Evolutionary conservation across 768 basidiomycete species (phyloP), one percentile per base, ranked within the genome.

Genomic region (Mrakia frigida): DNA sequence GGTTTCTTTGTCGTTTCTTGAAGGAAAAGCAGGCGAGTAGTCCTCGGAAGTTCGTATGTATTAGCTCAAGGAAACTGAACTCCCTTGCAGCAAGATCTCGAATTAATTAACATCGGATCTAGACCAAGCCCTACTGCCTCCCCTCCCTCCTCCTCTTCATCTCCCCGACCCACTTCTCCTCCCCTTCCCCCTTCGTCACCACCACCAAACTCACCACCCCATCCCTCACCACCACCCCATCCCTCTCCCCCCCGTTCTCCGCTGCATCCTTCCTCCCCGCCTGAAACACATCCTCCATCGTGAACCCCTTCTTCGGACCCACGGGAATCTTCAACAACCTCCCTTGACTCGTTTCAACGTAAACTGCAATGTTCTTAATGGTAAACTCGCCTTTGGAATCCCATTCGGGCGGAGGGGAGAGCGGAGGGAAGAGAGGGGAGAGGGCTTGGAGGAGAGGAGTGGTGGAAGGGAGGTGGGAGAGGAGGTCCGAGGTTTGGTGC

Each of bases 401-500:
- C 94, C 94, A 97, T 2, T 25, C 25, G 3, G 65, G 65, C 4
- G 35, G 65, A 11, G 72, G 50, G 1, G 77, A 73, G n/a, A 67
- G 43, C 13, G 90, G 89, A 0, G 93, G 92, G 84, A 97, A 95
- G 90, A 99, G 95, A 23, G 86, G 84, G 28, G 86, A 85, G 5
- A 98, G 86, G 79, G 94, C 92, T 56, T 89, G 89, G 11, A 86
- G 85, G 82, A 98, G 94, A 3, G 92, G 87, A 2, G 92, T 90
- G 79, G 90, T 88, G 83, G 98, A 95, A 79, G 89, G 86, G 83
- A 96, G 98, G 70, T 90, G 87, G 21, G 91, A 86, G 79, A 98
- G 91, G 76, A 95, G 87, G 83, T 99, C 97, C 39, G 95, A 93
- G 7, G 89, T 93, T 16, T 90, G 88, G 79, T 94, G 87, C n/a